Evolutionary conservation across 208 protist genomes (phyloP).

Genomic region (Novymonas esmeraldas): DNA sequence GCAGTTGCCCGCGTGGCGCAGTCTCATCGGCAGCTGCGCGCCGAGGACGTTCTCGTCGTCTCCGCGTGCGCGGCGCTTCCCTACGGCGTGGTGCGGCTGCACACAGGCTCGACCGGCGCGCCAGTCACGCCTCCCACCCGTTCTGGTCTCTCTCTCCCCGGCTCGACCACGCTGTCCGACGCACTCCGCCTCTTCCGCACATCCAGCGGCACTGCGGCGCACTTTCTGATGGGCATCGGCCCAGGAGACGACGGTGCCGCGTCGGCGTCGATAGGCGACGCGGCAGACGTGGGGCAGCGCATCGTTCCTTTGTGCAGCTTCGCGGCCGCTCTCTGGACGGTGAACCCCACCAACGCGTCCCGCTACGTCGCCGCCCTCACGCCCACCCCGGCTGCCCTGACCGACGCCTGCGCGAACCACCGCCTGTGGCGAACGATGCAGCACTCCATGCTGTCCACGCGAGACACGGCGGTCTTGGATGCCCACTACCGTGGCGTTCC

Average conservation of each 20-base stretch:
- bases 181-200: constrained; percentile 32
- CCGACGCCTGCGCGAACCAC: constrained; percentile 29
- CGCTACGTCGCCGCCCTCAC: constrained; percentile 52
- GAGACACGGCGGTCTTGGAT: constrained; percentile 66
- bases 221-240: constrained; percentile 59
- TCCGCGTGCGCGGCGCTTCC: constrained; percentile 40
- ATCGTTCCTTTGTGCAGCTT: constrained; percentile 54
- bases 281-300: too few relatives aligned
- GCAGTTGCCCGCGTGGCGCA: constrained; percentile 61
- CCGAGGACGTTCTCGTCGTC: constrained; percentile 60
- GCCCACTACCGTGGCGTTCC: constrained; percentile 47
- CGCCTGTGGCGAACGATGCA: constrained; percentile 85
- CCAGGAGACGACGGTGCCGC: constrained; percentile 29
- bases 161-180: constrained; percentile 14
- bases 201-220: not conserved
- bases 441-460: constrained; percentile 81
- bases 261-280: too few relatives aligned
- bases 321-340: constrained; percentile 64
- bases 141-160: not conserved
- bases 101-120: not conserved
- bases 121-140: not conserved
- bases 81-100: constrained; percentile 53
- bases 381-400: constrained; percentile 13
- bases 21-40: constrained; percentile 50
- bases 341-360: constrained; percentile 42